phyloP scores from a whole-genome alignment of 1,284 basidiomycete species.

The Microstroma glucosiphilum region DNA sequence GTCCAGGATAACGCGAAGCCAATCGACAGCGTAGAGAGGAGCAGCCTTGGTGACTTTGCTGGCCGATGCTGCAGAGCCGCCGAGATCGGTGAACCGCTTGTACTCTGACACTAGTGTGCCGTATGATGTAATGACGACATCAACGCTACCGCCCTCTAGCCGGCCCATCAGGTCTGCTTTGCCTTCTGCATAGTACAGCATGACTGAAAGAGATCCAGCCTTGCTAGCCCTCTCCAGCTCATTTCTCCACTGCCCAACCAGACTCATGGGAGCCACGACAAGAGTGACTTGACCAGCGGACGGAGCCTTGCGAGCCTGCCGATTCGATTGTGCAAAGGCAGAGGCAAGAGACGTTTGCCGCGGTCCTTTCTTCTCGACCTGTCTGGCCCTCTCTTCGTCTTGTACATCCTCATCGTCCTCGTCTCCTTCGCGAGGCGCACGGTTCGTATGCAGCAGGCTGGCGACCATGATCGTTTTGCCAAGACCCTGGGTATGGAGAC shows the following conservation, averaged over 20 bases:
- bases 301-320: conserved; percentile 9
- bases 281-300: conserved; percentile 60
- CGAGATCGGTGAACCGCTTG: conserved; percentile 27
- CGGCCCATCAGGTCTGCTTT: conserved; percentile 65
- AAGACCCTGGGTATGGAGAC: conserved; percentile 57
- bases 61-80: conserved; percentile 16
- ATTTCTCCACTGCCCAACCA: conserved; percentile 82
- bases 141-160: conserved; percentile 56
- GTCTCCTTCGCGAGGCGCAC: conserved; percentile 18
- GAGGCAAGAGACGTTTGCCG: conserved; percentile 36
- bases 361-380: background rate
- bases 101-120: conserved; percentile 55
- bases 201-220: conserved; percentile 60
- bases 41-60: conserved; percentile 19
- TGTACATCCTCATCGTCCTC: conserved; percentile 19
- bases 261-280: conserved; percentile 84
- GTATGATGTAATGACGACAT: conserved; percentile 83
- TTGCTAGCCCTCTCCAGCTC: conserved; percentile 65
- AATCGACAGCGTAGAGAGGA: conserved; percentile 40
- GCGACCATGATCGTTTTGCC: conserved; percentile 97
- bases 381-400: conserved; percentile 11
- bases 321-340: conserved; percentile 28
- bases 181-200: conserved; percentile 69
- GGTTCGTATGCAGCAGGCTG: conserved; percentile 75
- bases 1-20: conserved; percentile 40